Evolutionary conservation across 139 green algal species (phyloP), one percentile per base, ranked within the genome.

Genomic region (Haematococcus lacustris): DNA sequence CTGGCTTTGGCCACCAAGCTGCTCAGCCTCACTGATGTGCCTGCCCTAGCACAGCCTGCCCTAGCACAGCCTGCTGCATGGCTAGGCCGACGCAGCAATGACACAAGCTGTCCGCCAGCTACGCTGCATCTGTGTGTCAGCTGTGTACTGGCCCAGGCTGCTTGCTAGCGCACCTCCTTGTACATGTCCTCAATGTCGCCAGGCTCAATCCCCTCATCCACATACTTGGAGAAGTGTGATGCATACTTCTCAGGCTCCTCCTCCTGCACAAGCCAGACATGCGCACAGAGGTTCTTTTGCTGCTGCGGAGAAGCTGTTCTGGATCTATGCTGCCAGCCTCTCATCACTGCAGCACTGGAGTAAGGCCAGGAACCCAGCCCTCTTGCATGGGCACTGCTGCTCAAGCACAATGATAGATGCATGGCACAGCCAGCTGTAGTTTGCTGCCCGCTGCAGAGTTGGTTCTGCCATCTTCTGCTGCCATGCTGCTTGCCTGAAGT

Each of bases 231-330:
- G 82, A 98, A 98, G 81, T 98, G 91, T 25, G 77, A 74, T 73
- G 91, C 82, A 84, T 96, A 98, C 86, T 97, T 97, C 83, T 99
- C 95, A 0, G 91, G 89, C 77, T 96, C 90, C 87, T 99, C 94
- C 86, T 98, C 94, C 83, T 93, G 68, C 33, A 41, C 37, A 37
- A 28, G 9, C 5, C 21, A 51, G 6, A 51, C 35, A 73, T 9
- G 38, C 70, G 63, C 60, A 64, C 57, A 33, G 21, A 57, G 47
- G 13, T 57, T 13, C 21, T 57, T 57, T 13, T 57, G 47, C n/a
- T n/a, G n/a, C n/a, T n/a, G n/a, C n/a, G n/a, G n/a, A n/a, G n/a
- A n/a, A n/a, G n/a, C n/a, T n/a, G n/a, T n/a, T n/a, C n/a, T n/a
- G n/a, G n/a, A n/a, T n/a, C n/a, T n/a, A n/a, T n/a, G n/a, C n/a